Base-by-base conservation (phyloP, 2,329 filamentous ascomycete species). In the Paecilomyces fulvus region DNA sequence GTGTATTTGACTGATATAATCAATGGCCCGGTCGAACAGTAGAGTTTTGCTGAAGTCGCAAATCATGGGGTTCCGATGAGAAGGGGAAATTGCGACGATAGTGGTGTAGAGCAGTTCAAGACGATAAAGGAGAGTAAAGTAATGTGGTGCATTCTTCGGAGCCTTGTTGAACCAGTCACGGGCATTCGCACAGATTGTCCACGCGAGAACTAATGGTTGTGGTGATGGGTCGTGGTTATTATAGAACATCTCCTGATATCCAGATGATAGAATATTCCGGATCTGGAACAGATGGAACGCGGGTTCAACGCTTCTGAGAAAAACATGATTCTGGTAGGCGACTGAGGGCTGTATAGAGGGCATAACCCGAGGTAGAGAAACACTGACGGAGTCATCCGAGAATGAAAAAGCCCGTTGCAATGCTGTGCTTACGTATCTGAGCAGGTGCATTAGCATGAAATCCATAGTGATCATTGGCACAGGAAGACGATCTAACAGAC, bases 41-140 rank as follows among this genome's bases (percentile, higher is more conserved):
- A 95, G 78, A 30, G 85, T 79, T 59, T 90, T 88, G 37, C 86
- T 88, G 67, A 92, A 90, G 50, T 90, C 83, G 3, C 84, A 86
- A 52, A 92, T 84, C 1, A 61, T 61, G 0, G 89, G 88, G 3
- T 88, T 84, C 50, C 87, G 81, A 1, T 85, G 83, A 33, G 88
- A 92, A 0, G 91, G 90, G 0, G 90, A 90, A 7, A 96, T 81
- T 56, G 92, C 89, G 70, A 96, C 90, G 23, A 96, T 87, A 64
- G 90, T 94, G 67, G 90, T 95, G 75, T 96, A 97, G 51, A 92
- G 82, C 48, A 95, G 75, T 68, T 99, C 94, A 14, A 96, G 83
- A 60, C 94, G 88, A 66, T 96, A 95, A 61, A 92, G 83, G 51
- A 88, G 82, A 43, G 85, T 82, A 60, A 92, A 86, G 25, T 83